Base-by-base conservation (phyloP, 176 grass and related monocot genomes). In the Poa pratensis region DNA sequence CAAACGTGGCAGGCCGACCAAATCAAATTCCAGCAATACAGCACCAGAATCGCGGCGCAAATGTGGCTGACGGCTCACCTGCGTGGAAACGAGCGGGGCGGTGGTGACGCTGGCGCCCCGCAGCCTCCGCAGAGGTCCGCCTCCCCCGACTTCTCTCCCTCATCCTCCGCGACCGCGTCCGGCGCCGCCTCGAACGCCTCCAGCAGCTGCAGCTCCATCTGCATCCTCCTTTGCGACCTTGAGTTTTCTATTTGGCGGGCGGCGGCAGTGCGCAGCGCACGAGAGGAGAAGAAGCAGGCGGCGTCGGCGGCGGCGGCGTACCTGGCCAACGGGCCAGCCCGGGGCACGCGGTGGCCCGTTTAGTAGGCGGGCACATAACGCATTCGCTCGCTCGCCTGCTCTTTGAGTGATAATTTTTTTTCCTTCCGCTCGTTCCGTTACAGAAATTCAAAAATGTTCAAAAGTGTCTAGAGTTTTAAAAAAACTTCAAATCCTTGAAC, bases 151-250 rank as follows among this genome's bases (percentile, higher is more conserved):
- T 24, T 23, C 9, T 77, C 63, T 9, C 17, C 76, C 18, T 17
- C 39, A 17, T 2, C 58, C 75, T 53, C 85, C 17, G 78, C 73
- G 19, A 5, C 50, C 49, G 66, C 85, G 58, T 88, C 88, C 35
- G 88, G 88, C 23, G 88, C 88, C 35, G 79, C 82, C 55, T 93
- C 91, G 50, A 90, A 90, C 20, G 75, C 79, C 85, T 90, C 86
- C 28, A 94, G 78, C 1, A 94, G 79, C 88, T 93, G 78, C 1
- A 94, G 79, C 88, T 93, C 91, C 86, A 73, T 83, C 58, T 93
- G 82, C 88, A 85, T 86, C 42, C 49, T 7, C 32, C 51, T 20
- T 17, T 18, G 32, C 2, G 30, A 3, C 52, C 39, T 15, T 17
- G 71, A 61, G 34, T 35, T 35, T 35, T 35, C 34, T 35, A 35